A percentile compares a stretch with the other conserved stretches of the same genome.
Evolutionary conservation across 257 asterid species (phyloP).

Genomic region (Penstemon eatonii): DNA sequence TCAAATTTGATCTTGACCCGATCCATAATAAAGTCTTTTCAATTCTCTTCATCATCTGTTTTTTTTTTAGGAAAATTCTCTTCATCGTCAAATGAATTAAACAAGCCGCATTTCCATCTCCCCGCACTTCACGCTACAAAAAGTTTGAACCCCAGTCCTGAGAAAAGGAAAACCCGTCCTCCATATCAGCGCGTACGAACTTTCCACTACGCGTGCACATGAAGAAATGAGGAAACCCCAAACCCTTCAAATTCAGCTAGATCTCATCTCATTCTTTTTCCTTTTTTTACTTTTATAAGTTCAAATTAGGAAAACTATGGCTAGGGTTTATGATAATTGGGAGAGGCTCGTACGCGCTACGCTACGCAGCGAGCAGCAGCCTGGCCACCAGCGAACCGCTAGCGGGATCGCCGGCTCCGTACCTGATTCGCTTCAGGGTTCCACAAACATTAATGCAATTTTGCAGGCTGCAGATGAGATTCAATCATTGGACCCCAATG

Average conservation of each 20-base stretch:
- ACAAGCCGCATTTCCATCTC: too few relatives aligned
- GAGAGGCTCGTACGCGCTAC: constrained; percentile 77
- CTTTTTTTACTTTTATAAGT: constrained; percentile 10
- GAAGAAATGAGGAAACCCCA: constrained; percentile 27
- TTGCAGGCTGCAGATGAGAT: constrained; percentile 94
- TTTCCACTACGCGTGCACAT: constrained; percentile 34
- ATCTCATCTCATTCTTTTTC: constrained; percentile 19
- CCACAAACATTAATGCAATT: constrained; percentile 77
- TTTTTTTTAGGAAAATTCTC: too few relatives aligned
- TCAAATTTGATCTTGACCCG: too few relatives aligned
- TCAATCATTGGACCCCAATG: constrained; percentile 83
- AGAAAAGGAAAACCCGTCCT: not conserved
- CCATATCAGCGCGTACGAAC: constrained; percentile 35
- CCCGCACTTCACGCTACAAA: too few relatives aligned
- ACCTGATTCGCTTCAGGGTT: constrained; percentile 85
- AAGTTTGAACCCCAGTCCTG: too few relatives aligned
- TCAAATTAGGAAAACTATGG: constrained; percentile 37
- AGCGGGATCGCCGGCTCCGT: constrained; percentile 93
- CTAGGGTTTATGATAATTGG: constrained; percentile 80
- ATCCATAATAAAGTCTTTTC: too few relatives aligned
- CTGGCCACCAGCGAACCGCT: constrained; percentile 66
- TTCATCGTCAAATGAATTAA: too few relatives aligned
- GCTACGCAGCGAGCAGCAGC: constrained; percentile 64
- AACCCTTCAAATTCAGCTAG: constrained; percentile 27
- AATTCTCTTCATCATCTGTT: too few relatives aligned